Evolutionary conservation across 352 stramenopile genomes (phyloP), one percentile per base, ranked within the genome.

Genomic region (Pythium dissotocum): DNA sequence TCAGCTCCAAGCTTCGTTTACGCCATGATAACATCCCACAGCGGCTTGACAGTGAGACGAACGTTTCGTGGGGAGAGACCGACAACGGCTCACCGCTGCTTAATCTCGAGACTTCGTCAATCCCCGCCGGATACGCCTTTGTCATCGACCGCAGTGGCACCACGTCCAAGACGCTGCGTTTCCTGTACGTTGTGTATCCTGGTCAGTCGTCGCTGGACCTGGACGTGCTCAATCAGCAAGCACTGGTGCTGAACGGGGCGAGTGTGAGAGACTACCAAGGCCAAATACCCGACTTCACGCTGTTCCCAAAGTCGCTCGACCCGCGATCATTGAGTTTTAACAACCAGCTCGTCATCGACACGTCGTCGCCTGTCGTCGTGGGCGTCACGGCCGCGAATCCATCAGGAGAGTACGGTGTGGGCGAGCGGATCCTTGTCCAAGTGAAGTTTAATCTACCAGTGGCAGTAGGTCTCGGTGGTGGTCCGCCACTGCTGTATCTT

Each of bases 401-500:
- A 0, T 86, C 82, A 0, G 84, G 78, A 0, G 79, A 87, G 44
- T 94, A 93, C 52, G 84, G 86, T 5, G 76, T 92, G 21, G 84
- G 81, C 0, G 72, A 92, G 44, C 38, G 71, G 0, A 63, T 94
- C 28, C 0, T 68, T 33, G 64, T 94, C 28, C 72, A 82, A 49
- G 59, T 93, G n/a, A 60, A 61, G 13, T 94, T 94, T 54, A 78
- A 71, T 0, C 59, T 63, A 24, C 69, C 82, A 2, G 84, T 94
- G 0, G 52, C 65, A 9, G 80, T 92, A 0, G 53, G 73, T 12
- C 13, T 36, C 1, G 7, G 8, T 5, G 28, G 58, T 21, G 74
- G 38, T 8, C 32, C 66, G 1, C 73, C 80, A 0, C 69, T 75
- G 13, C 58, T 93, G 2, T 76, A 76, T 9, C 67, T 91, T 5